Evolutionary conservation across 805 yeast species (phyloP), one percentile per base, ranked within the genome.

Genomic region (Nakazawaea pomicola): DNA sequence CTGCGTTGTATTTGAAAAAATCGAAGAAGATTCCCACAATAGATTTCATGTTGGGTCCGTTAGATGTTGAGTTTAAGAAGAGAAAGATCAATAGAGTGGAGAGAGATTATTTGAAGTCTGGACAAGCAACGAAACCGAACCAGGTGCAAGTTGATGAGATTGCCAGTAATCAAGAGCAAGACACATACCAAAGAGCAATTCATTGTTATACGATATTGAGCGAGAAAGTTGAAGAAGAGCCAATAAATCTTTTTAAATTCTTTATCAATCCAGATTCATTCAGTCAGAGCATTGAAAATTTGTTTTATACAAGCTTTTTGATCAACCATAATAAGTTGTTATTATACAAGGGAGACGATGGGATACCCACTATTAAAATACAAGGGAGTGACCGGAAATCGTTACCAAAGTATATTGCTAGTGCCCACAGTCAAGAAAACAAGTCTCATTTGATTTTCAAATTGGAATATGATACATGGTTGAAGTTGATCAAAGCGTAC

Each of bases 221-320:
- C 4, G 47, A 55, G 15, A 64, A 61, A 32, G 55, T 57, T 7
- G 63, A 61, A 0, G 60, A 58, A 0, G 49, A 50, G 15, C 67
- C 67, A 7, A 67, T 88, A 7, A 76, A 76, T 41, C 64, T 89
- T 34, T 86, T 76, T 53, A 65, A 69, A 46, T 80, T 84, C 49
- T 73, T 86, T 38, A 65, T 90, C 15, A 80, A 91, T 55, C 96
- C 96, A 1, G 46, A 62, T 12, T 81, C 91, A 6, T 90, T 82
- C 58, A 67, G 83, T 1, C 89, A 82, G 55, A 74, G 89, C 1
- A 80, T 90, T 2, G 97, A 91, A 57, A 88, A 87, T 54, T 61
- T 91, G 51, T 90, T 90, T 52, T 85, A 80, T 53, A 72, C 86
- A 0, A 83, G 95, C 55, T 89, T 90, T 52, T 62, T 91, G 33